Base-by-base conservation (phyloP, 129 eudicot species). In the Tagetes patula region DNA sequence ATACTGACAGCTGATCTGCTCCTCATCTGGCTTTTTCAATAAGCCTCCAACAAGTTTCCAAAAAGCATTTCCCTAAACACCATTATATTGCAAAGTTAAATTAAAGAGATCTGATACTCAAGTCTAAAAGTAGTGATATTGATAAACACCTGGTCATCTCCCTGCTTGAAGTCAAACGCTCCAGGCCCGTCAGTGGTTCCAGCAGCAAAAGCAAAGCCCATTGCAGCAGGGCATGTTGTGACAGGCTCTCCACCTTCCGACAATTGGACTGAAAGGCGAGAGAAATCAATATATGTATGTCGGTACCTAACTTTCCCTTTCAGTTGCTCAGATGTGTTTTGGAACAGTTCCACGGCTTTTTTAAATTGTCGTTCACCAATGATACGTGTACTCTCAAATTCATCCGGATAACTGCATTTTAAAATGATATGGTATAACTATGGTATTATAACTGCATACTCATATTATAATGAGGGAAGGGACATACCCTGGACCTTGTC, bases 121-220 rank as follows among this genome's bases (percentile, higher is more conserved):
- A 43, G 48, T 43, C 48, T 30, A 20, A 20, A 65, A 30, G 41
- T 31, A 8, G 61, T 40, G 47, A 69, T 42, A n/a, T 70, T 14
- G 12, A 56, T 73, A 9, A 61, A 45, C n/a, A 82, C 89, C 87
- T 82, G 31, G 47, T 80, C 85, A 77, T 85, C 90, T 73, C 90
- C 90, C 73, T 85, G 87, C 42, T 70, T 77, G 66, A 85, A 85
- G 76, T 82, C 87, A 80, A 85, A 85, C 3, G 87, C 90, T 45
- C 90, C 90, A 6, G 90, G 90, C 27, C 90, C 90, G 10, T 85
- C 90, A 47, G 90, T 85, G 65, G 90, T 85, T 69, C 90, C 90
- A 4, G 90, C 90, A 77, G 90, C 90, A 82, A 85, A 85, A 31
- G 79, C 78, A 45, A 82, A 82, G 60, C 90, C 90, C 87, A 85